Evolutionary conservation across 805 yeast species (phyloP), one percentile per base, ranked within the genome.

Genomic region (Phaffomyces thermotolerans): DNA sequence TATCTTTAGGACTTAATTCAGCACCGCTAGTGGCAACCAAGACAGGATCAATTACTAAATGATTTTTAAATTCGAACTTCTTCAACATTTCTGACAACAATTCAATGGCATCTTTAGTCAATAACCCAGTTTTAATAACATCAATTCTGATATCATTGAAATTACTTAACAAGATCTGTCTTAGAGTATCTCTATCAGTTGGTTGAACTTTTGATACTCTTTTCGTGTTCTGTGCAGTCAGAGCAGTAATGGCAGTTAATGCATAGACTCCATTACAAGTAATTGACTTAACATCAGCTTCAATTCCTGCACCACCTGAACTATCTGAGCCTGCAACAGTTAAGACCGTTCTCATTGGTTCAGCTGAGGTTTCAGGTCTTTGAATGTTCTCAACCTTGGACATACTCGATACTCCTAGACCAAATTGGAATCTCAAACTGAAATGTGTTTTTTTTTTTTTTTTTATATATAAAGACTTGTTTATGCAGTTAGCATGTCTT

Each of bases 281-380:
- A 43, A 87, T 74, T 0, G 95, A 79, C 63, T 88, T 88, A 33
- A 87, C 58, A 58, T 87, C 96, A 1, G 95, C 95, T 60, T 87
- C 95, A 40, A 87, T 79, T 3, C 96, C 96, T 3, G 96, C 95
- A 4, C 95, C 95, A 3, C 95, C 96, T 10, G 91, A 81, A 36
- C 81, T 75, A 58, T 87, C 96, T 0, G 91, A 81, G 0, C 95
- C 95, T 2, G 88, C 88, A 36, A 73, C 63, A 1, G 74, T 69
- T 43, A 74, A 51, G 1, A 74, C 75, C 1, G 66, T 64, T 3
- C 71, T 68, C 22, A 70, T 42, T 15, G 44, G 32, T 32, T 46
- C 40, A 3, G 50, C 39, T 4, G 37, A 4, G 2, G 46, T 5
- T 8, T 36, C 15, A 2, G 44, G 39, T 44, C 44, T 40, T 20